These are phyloP conservation scores for Dothistroma septosporum DNA, from an alignment of 2,329 filamentous ascomycete genomes.

Conservation along the genomic window DNA sequence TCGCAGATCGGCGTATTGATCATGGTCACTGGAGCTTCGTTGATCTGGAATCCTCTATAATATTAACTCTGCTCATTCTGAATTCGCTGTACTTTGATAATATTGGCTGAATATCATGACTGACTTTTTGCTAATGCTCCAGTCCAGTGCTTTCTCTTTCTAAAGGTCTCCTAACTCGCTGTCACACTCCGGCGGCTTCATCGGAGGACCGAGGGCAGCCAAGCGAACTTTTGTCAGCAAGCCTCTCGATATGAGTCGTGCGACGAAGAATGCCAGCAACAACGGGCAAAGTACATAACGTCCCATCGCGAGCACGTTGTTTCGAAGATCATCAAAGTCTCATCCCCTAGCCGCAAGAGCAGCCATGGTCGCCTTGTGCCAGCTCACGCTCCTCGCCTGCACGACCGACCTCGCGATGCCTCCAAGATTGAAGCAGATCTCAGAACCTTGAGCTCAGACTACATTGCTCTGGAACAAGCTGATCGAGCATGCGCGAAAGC, in stretches of 20 bases:
- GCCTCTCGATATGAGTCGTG: background rate
- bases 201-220: background rate
- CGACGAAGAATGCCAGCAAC: background rate
- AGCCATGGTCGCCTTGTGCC: background rate
- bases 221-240: background rate
- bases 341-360: background rate
- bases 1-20: no score
- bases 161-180: no score
- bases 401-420: background rate
- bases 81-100: no score
- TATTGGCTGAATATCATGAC: no score
- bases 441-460: background rate
- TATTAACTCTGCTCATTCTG: no score
- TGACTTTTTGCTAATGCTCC: no score
- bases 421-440: background rate
- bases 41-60: no score
- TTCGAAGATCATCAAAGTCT: background rate
- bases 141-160: no score
- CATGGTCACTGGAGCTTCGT: no score
- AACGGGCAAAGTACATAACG: background rate
- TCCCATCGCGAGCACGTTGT: background rate
- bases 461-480: background rate
- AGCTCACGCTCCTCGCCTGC: background rate
- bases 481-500: background rate
- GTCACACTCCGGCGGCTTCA: background rate